Conservation (phyloP, 1,284 basidiomycete species). For the Puccinia horiana region DNA sequence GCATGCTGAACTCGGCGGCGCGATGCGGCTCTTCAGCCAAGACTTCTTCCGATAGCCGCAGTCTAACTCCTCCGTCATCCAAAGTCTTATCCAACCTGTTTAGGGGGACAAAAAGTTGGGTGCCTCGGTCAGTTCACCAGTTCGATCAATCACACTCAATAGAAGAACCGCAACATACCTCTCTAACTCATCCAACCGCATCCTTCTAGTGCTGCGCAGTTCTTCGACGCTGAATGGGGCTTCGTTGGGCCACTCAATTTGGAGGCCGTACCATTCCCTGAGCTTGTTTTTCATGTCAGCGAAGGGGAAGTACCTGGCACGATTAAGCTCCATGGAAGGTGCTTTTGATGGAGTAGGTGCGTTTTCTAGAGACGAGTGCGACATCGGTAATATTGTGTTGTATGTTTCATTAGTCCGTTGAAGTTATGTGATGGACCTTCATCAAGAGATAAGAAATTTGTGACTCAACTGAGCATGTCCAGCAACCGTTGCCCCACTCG, state of each 20-base stretch:
- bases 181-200: constrained; percentile 44
- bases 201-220: constrained; percentile 32
- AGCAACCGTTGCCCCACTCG: constrained; percentile 34
- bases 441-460: background rate
- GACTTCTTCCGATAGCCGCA: constrained; percentile 19
- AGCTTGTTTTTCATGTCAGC: constrained; percentile 43
- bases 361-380: background rate
- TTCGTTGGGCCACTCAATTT: constrained; percentile 36
- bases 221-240: constrained; percentile 12
- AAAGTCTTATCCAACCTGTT: constrained; percentile 30
- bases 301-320: constrained; percentile 43
- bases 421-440: background rate
- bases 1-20: constrained; percentile 25
- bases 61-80: constrained; percentile 31
- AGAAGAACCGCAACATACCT: background rate
- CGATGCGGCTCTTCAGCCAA: constrained; percentile 16
- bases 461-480: constrained; percentile 42
- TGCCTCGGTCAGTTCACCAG: background rate
- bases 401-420: background rate
- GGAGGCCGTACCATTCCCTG: constrained; percentile 41
- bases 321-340: constrained; percentile 23
- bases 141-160: background rate
- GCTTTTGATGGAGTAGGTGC: constrained; percentile 30
- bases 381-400: background rate
- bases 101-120: background rate